Evolutionary conservation across 805 yeast genomes (phyloP).

Genomic region (Candida takata): DNA sequence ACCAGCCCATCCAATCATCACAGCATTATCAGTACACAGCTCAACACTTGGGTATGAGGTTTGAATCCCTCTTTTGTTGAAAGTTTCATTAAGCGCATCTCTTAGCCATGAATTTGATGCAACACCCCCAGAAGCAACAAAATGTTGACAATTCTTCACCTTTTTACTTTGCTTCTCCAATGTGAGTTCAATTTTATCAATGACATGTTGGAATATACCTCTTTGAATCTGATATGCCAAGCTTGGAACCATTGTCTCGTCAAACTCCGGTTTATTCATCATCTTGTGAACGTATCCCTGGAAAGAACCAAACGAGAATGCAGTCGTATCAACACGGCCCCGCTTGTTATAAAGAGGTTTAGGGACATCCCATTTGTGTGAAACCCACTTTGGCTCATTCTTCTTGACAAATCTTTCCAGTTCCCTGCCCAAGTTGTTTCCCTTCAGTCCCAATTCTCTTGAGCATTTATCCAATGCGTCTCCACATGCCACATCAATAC

Average conservation of each 20-base stretch:
- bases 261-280: slow-evolving; percentile 18
- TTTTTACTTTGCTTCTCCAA: slow-evolving; percentile 34
- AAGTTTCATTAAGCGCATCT: slow-evolving; percentile 33
- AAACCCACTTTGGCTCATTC: slow-evolving; percentile 27
- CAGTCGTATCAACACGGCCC: slow-evolving; percentile 36
- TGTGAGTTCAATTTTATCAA: slow-evolving; percentile 53
- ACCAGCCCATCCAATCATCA: slow-evolving; percentile 98
- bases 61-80: slow-evolving; percentile 26
- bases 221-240: slow-evolving; percentile 57
- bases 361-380: slow-evolving; percentile 28
- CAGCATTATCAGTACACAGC: slow-evolving; percentile 90
- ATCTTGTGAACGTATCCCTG: slow-evolving; percentile 45
- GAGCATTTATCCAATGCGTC: slow-evolving; percentile 93
- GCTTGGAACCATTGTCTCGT: slow-evolving; percentile 29
- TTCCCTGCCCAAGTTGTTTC: slow-evolving; percentile 83
- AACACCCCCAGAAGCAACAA: slow-evolving; percentile 93
- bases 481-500: slow-evolving; percentile 86
- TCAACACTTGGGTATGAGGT: slow-evolving; percentile 63
- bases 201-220: slow-evolving; percentile 64
- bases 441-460: slow-evolving; percentile 69
- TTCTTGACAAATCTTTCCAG: slow-evolving; percentile 44
- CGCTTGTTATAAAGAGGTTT: slow-evolving; percentile 47
- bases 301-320: slow-evolving; percentile 78
- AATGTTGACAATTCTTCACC: slow-evolving; percentile 37
- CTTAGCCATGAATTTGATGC: slow-evolving; percentile 66